Evolutionary conservation across 805 yeast species (phyloP), one percentile per base, ranked within the genome.

Genomic region (Isabelozyma heimii): DNA sequence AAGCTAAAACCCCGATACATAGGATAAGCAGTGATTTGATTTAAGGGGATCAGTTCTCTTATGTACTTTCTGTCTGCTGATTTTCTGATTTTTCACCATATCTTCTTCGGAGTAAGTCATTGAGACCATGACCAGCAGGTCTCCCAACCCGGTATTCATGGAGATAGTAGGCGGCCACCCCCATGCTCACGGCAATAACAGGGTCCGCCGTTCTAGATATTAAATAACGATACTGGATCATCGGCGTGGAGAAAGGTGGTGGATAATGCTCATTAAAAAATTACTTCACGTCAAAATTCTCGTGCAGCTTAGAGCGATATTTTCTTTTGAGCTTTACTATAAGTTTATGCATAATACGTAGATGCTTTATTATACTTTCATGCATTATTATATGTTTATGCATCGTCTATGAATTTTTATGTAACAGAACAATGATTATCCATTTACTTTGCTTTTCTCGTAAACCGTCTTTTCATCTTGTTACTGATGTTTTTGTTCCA

Each of bases 401-500:
- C 24, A 20, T 20, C 6, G 3, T 20, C 24, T 20, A 20, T 20
- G 24, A 20, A 2, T 5, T 20, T 5, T 2, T 20, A 20, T 4
- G 35, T 30, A 13, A 30, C 35, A 10, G 35, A 30, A 10, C 8
- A 30, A 30, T 30, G 8, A 30, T 30, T 30, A 10, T 30, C 35
- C 35, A 10, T 30, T 30, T 30, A 30, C n/a, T 30, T 30, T 30
- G 14, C 10, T 40, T 58, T 61, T 49, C 54, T 56, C 15, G 59
- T 52, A 40, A 62, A 64, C 47, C 54, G 54, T 53, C 73, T 74
- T 54, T 73, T 79, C 72, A 83, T 81, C 57, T 74, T 80, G 53
- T 73, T 79, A 46, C 82, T 77, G 38, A 83, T 70, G 58, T 77
- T 80, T 52, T 77, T 80, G 60, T 83, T 83, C 88, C 88, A 83